phyloP scores from a whole-genome alignment of 1,284 basidiomycete species.

The Pholiota adiposa region DNA sequence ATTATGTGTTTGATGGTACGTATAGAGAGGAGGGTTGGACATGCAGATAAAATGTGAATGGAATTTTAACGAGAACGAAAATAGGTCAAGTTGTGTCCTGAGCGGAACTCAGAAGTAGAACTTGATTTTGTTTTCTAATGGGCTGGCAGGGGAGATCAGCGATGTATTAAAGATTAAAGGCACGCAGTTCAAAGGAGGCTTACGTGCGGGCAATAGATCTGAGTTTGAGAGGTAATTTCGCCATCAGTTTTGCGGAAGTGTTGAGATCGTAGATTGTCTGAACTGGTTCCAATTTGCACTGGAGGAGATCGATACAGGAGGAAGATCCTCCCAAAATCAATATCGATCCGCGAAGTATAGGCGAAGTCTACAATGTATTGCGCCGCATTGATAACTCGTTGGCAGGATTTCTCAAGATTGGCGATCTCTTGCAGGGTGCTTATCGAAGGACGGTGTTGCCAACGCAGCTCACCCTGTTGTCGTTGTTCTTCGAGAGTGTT shows the following conservation, averaged over 20 bases:
- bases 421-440: conserved; percentile 12
- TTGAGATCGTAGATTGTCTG: background rate
- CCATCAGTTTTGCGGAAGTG: background rate
- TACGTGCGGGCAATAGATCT: background rate
- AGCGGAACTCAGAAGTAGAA: background rate
- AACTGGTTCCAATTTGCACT: background rate
- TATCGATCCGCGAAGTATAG: conserved; percentile 8
- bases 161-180: background rate
- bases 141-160: background rate
- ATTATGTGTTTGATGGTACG: background rate
- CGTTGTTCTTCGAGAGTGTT: conserved; percentile 10
- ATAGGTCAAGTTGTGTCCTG: background rate
- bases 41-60: background rate
- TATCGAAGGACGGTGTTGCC: conserved; percentile 6
- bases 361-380: conserved; percentile 18
- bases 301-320: conserved; percentile 2
- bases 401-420: conserved; percentile 18
- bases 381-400: conserved; percentile 12
- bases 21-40: background rate
- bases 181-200: background rate
- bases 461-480: conserved; percentile 7
- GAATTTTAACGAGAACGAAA: background rate
- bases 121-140: background rate
- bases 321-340: conserved; percentile 17
- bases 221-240: too few species aligned